These are phyloP conservation scores for Cladosporium phlei DNA, from an alignment of 2,329 filamentous ascomycete species.

Conservation along the genomic window DNA sequence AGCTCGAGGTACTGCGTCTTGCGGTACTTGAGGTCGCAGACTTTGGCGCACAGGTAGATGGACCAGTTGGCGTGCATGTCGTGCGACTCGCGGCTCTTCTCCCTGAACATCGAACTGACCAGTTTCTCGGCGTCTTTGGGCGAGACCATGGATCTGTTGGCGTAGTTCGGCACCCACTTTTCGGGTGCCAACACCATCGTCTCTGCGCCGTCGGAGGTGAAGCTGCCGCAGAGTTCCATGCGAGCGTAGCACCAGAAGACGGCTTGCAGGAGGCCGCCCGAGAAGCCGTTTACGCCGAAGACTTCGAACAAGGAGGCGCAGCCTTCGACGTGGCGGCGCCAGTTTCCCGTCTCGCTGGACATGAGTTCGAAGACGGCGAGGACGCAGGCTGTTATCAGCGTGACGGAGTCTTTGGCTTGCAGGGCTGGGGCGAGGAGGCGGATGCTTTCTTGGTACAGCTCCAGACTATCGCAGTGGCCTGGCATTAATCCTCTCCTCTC, in stretches of 20 bases:
- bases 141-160: slow-evolving; percentile 34
- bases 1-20: slow-evolving; percentile 11
- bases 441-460: slow-evolving; percentile 48
- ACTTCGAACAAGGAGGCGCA: slow-evolving; percentile 48
- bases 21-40: slow-evolving; percentile 20
- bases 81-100: slow-evolving; percentile 15
- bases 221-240: slow-evolving; percentile 39
- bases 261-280: slow-evolving; percentile 46
- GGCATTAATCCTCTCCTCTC: slow-evolving; percentile 2
- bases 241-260: slow-evolving; percentile 54
- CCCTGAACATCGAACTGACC: background rate
- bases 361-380: slow-evolving; percentile 44
- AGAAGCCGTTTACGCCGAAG: slow-evolving; percentile 46
- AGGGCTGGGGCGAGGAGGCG: slow-evolving; percentile 35
- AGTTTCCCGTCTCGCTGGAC: slow-evolving; percentile 42
- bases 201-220: slow-evolving; percentile 43
- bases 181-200: slow-evolving; percentile 44
- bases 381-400: slow-evolving; percentile 41
- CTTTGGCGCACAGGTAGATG: slow-evolving; percentile 50
- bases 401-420: slow-evolving; percentile 37
- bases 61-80: slow-evolving; percentile 56
- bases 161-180: slow-evolving; percentile 41
- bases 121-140: background rate
- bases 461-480: slow-evolving; percentile 43
- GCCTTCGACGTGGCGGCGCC: slow-evolving; percentile 50